These are phyloP conservation scores for Coffea eugenioides DNA, from an alignment of 257 asterid species.

Conservation along the genomic window DNA sequence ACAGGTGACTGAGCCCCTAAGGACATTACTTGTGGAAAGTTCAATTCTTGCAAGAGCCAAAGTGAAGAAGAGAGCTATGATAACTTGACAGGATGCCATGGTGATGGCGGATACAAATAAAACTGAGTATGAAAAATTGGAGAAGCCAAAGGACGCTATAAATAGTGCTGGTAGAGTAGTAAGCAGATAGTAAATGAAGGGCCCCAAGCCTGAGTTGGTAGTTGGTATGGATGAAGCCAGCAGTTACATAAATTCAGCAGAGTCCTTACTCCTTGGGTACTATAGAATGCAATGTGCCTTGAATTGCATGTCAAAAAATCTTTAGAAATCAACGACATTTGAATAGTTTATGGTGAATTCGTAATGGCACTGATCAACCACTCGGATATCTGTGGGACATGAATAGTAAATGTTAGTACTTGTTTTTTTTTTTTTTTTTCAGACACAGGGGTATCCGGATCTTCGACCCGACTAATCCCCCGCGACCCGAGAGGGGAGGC, in stretches of 20 bases:
- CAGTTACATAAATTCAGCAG: constrained; percentile 12
- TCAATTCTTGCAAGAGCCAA: constrained; percentile 37
- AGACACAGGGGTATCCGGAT: too few relatives aligned
- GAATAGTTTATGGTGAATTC: background rate
- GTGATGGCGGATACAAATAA: constrained; percentile 10
- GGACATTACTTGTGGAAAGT: constrained; percentile 26
- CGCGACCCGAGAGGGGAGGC: too few relatives aligned
- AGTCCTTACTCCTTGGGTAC: background rate
- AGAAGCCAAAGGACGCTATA: constrained; percentile 23
- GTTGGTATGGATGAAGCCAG: constrained; percentile 38
- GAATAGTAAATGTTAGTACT: background rate
- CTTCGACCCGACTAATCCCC: too few relatives aligned
- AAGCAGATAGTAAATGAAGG: constrained; percentile 43
- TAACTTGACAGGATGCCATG: constrained; percentile 35
- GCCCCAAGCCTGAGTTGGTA: constrained; percentile 52
- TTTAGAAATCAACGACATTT: background rate
- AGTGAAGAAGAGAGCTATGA: constrained; percentile 35
- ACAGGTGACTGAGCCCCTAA: constrained; percentile 67
- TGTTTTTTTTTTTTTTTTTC: background rate
- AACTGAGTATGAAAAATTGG: too few relatives aligned
- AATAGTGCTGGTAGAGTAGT: constrained; percentile 23
- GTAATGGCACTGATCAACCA: background rate
- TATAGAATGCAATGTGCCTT: background rate
- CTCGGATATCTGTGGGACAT: background rate
- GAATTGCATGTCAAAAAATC: background rate